phyloP scores from a whole-genome alignment of 148 eudicot genomes.

The Rhododendron williamsianum region DNA sequence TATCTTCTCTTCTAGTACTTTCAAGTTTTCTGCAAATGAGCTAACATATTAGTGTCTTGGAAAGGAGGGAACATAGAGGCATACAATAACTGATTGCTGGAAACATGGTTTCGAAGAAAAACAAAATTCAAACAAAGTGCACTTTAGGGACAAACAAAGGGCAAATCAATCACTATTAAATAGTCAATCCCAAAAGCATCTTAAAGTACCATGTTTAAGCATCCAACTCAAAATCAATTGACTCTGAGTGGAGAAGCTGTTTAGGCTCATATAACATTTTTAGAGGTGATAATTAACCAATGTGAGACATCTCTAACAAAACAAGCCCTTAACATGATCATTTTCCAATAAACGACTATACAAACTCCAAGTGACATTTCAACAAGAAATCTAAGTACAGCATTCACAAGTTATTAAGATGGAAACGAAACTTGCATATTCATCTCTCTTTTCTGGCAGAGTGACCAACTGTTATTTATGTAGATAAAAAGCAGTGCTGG shows the following conservation, averaged over 20 bases:
- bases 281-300: background rate
- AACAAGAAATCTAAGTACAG: background rate
- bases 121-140: background rate
- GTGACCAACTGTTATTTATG: background rate
- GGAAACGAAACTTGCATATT: background rate
- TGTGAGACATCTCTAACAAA: background rate
- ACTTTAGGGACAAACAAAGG: background rate
- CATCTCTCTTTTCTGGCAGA: background rate
- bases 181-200: background rate
- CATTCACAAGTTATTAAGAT: background rate
- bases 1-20: slow-evolving; percentile 68
- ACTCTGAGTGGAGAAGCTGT: background rate
- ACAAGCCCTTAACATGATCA: background rate
- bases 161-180: background rate
- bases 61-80: background rate
- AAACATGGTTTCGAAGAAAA: background rate
- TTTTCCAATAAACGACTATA: background rate
- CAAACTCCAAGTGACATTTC: background rate
- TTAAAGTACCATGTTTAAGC: background rate
- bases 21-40: slow-evolving; percentile 52
- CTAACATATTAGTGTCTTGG: background rate
- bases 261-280: background rate
- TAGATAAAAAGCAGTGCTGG: background rate
- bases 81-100: background rate
- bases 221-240: background rate